Evolutionary conservation across 129 eudicot species (phyloP), one percentile per base, ranked within the genome.

Genomic region (Artemisia annua): DNA sequence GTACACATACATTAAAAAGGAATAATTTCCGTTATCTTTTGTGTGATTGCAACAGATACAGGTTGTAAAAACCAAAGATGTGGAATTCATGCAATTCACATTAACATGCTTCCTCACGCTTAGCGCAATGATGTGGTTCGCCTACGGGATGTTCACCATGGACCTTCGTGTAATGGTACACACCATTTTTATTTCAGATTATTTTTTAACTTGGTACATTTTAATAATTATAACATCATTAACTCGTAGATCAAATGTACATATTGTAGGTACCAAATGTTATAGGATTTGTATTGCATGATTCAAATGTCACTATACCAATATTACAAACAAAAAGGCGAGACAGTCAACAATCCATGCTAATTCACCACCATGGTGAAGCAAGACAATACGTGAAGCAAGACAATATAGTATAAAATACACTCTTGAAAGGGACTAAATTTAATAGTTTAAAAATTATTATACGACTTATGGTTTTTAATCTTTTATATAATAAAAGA

Each of bases 1-100:
- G 46, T 60, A 13, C 22, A 20, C 22, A 20, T 11, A 60, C 7
- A 62, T 61, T 30, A 17, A 49, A 63, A 43, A 66, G 2, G 7
- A 13, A 14, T n/a, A 22, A 46, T 48, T 19, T 20, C 11, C 35
- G 72, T 9, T 12, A 26, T 43, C 26, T 43, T 73, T 48, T 9
- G 28, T 14, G 35, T 61, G 18, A 61, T 63, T 16, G 24, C 26
- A 59, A 14, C 82, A 94, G 98, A 79, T 81, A 46, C 79, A 83
- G 71, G 98, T 90, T 16, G 82, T 88, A 9, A 81, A 87, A 71
- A 87, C 98, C 0, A 79, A 75, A 50, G 88, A 93, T 30, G 85
- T 86, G 3, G 89, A 88, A 54, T 94, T 84, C 93, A 87, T 94
- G 98, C 96, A 97, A 22, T 82, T 94, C 57, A 30, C 85, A 2